These are phyloP conservation scores for Neocallimastix lanati DNA, from an alignment of 192 early-diverging fungal species.

Conservation along the genomic window DNA sequence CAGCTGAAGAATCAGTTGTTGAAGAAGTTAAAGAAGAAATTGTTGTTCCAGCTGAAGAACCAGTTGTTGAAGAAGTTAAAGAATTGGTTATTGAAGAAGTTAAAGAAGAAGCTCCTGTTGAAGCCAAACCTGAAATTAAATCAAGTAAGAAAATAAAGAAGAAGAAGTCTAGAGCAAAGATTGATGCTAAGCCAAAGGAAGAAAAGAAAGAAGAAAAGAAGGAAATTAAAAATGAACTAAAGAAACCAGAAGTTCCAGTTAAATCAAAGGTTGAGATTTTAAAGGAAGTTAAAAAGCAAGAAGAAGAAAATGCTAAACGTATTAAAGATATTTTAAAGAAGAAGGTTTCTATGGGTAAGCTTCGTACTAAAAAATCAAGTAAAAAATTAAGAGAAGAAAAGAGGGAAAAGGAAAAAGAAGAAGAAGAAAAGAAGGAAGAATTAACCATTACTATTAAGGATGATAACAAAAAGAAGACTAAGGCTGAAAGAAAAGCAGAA, in stretches of 20 bases:
- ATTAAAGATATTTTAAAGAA: neutral
- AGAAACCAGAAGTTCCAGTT: neutral
- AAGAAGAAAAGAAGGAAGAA: neutral
- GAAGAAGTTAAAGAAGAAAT: neutral
- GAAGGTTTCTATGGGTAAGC: neutral
- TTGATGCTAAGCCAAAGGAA: neutral
- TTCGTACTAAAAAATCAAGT: neutral
- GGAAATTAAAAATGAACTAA: neutral
- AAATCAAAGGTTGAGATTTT: neutral
- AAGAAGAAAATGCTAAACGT: neutral
- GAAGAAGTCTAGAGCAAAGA: neutral
- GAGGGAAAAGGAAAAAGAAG: neutral
- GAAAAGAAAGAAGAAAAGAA: neutral
- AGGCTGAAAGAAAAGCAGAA: neutral
- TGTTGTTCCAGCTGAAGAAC: neutral
- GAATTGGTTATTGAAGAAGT: neutral
- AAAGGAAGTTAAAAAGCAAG: neutral
- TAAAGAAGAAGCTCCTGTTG: neutral
- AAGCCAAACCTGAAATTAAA: neutral
- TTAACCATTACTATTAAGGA: neutral
- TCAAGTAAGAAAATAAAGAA: neutral
- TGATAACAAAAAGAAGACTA: neutral
- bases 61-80: too few species aligned
- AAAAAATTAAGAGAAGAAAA: neutral
- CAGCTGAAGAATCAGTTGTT: neutral